Evolutionary conservation across 1,139 yeast genomes (phyloP), one percentile per base, ranked within the genome.

Genomic region (Pichia inconspicua): DNA sequence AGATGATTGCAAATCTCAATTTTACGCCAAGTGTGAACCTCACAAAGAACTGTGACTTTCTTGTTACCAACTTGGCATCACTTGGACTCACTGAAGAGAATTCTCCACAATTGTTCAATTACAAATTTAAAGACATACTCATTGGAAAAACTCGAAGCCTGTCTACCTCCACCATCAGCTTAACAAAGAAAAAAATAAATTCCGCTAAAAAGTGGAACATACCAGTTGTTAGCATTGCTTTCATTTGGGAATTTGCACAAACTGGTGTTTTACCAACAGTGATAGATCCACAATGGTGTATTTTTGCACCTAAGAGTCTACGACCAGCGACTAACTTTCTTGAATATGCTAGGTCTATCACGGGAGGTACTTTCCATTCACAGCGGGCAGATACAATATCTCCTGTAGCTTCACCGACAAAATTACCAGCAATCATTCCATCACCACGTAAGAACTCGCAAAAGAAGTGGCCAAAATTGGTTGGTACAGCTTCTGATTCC

Each of bases 141-240:
- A 52, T 43, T 14, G 40, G 49, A 0, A 44, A 42, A 14, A 39
- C 56, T 14, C 19, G 12, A 10, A 52, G 43, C 1, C 49, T 44
- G 14, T 48, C 51, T 14, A 44, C 59, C 5, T 53, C 63, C 11
- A 40, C 61, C 0, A 51, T 54, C 11, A 44, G 32, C 22, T 56
- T 80, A 1, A 71, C 82, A 10, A 75, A 69, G 48, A 75, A 71
- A 52, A 80, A 80, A 56, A 71, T 79, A 43, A 67, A 67, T 48
- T 83, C 82, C 28, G 80, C 83, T 0, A 77, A 77, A 53, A 66
- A 67, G 40, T 77, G 83, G 78, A 61, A 66, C 40, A 72, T 78
- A 4, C 84, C 84, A 0, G 72, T 79, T n/a, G 73, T 78, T 0
- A 74, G 82, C 0, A 52, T 75, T 2, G 74, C 78, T 0, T 80